A percentile compares a stretch with the other conserved stretches of the same genome.
Conservation (phyloP, 306 rosid species). For the Gastrolobium bilobum region DNA sequence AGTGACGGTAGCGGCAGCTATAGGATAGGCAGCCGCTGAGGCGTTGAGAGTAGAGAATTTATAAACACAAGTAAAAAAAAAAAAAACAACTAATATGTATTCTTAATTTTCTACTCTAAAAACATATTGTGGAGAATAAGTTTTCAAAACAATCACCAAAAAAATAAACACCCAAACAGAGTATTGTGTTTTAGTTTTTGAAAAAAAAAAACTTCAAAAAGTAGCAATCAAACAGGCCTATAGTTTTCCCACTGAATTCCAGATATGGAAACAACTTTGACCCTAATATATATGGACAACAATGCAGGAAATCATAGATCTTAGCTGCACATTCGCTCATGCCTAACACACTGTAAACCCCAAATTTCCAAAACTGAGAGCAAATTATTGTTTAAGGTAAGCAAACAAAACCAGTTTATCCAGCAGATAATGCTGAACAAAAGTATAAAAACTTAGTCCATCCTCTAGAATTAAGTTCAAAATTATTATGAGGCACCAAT, state of each 20-base stretch:
- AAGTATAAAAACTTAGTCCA: background rate
- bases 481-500: background rate
- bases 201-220: background rate
- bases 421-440: background rate
- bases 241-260: background rate
- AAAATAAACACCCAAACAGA: too few relatives aligned
- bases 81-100: too few relatives aligned
- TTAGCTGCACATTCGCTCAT: background rate
- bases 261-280: background rate
- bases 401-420: conserved; percentile 15
- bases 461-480: background rate
- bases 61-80: too few relatives aligned
- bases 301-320: background rate
- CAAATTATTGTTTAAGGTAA: background rate
- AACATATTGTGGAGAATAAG: too few relatives aligned
- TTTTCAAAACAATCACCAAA: too few relatives aligned
- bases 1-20: too few relatives aligned
- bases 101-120: too few relatives aligned
- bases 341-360: background rate
- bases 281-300: background rate
- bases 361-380: background rate
- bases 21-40: too few relatives aligned
- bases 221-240: background rate
- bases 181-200: too few relatives aligned
- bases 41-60: too few relatives aligned